Conservation (phyloP, 495 filamentous ascomycete genomes). For the Penicillium manginii region DNA sequence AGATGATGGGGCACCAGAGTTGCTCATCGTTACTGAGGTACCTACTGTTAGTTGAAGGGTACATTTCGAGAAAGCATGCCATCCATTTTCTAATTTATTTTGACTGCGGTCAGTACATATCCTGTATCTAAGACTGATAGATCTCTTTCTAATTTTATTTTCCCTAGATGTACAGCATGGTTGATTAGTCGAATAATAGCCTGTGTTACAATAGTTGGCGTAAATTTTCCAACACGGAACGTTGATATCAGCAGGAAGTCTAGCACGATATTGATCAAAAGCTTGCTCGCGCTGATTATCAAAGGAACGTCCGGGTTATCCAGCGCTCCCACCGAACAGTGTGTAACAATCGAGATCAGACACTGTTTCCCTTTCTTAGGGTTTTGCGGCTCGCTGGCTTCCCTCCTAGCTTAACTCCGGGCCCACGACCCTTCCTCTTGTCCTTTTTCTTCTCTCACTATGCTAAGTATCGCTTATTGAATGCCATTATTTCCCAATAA, state of each 20-base stretch:
- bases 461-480: too few species aligned
- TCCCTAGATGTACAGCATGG: not conserved
- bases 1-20: not conserved
- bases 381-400: too few species aligned
- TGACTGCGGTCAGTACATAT: not conserved
- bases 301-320: conserved; percentile 76
- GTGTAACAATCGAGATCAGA: too few species aligned
- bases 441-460: too few species aligned
- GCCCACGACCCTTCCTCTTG: too few species aligned
- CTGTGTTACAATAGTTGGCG: conserved; percentile 64
- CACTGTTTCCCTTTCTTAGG: too few species aligned
- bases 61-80: not conserved
- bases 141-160: not conserved
- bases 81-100: not conserved
- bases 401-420: too few species aligned
- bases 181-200: conserved; percentile 64
- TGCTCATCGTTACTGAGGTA: not conserved
- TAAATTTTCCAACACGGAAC: conserved; percentile 60
- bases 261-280: conserved; percentile 68
- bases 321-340: conserved; percentile 27
- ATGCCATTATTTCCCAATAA: too few species aligned
- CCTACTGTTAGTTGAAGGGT: not conserved
- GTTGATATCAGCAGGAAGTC: conserved; percentile 66
- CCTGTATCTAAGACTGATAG: not conserved
- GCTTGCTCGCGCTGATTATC: conserved; percentile 65